Conservation (phyloP, 78 protist genomes). For the Paratrimastix pyriformis region DNA sequence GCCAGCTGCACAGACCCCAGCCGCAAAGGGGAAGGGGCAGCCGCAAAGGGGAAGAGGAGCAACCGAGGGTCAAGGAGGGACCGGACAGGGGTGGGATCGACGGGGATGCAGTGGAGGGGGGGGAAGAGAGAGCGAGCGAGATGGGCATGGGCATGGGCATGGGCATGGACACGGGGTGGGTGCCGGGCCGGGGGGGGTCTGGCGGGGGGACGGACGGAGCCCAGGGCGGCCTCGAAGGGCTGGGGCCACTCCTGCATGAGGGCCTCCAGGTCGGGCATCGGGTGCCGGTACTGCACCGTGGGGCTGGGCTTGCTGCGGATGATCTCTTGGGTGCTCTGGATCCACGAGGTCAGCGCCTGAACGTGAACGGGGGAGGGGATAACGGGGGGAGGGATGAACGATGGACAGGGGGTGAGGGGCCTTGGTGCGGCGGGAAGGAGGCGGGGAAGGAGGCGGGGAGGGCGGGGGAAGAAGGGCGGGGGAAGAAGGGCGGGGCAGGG, state of each 20-base stretch:
- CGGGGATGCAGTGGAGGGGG: no score
- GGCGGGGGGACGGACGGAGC: no score
- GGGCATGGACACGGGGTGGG: no score
- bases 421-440: no score
- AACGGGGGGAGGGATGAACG: background rate
- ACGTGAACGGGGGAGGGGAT: background rate
- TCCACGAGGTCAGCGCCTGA: constrained; percentile 8
- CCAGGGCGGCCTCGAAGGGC: no score
- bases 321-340: background rate
- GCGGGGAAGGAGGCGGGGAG: background rate
- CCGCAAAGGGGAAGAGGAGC: background rate
- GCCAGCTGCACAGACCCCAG: background rate
- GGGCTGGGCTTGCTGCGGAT: background rate
- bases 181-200: no score
- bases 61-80: background rate
- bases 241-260: constrained; percentile 7
- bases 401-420: background rate
- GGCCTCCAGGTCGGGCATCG: background rate
- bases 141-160: no score
- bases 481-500: background rate
- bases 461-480: background rate
- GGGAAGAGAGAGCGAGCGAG: no score
- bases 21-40: background rate
- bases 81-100: background rate
- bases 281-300: background rate